A percentile compares a stretch with the other conserved stretches of the same genome.
phyloP scores from a whole-genome alignment of 2,329 filamentous ascomycete genomes.

The Exophiala sp. region DNA sequence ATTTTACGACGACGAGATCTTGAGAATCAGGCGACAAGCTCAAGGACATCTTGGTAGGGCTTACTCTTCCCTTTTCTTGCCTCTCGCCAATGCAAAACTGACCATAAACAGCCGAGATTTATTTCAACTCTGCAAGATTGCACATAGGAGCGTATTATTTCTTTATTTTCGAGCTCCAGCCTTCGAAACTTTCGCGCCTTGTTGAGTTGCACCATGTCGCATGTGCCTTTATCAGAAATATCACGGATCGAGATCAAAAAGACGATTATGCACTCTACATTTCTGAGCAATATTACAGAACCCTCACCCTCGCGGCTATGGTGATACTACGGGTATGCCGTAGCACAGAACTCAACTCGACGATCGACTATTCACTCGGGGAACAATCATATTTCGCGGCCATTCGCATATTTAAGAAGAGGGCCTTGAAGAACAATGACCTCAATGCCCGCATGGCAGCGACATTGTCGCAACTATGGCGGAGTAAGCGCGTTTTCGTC shows the following conservation, averaged over 20 bases:
- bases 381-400: slow-evolving; percentile 8
- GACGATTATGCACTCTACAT: slow-evolving; percentile 6
- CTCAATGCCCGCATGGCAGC: slow-evolving; percentile 5
- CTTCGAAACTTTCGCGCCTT: background rate
- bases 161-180: background rate
- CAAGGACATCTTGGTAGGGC: background rate
- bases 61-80: background rate
- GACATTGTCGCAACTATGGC: slow-evolving; percentile 3
- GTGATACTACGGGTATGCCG: slow-evolving; percentile 7
- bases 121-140: background rate
- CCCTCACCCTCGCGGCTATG: background rate
- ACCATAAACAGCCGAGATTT: background rate
- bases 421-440: slow-evolving; percentile 2
- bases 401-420: background rate
- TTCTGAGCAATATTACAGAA: slow-evolving; percentile 5
- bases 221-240: background rate
- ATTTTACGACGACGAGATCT: too few species aligned
- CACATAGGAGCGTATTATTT: slow-evolving; percentile 6
- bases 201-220: slow-evolving; percentile 2
- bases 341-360: slow-evolving; percentile 1
- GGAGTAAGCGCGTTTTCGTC: background rate
- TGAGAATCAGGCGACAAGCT: too few species aligned
- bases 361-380: background rate
- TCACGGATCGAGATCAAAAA: background rate
- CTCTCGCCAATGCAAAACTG: background rate